Evolutionary conservation across 2,329 filamentous ascomycete species (phyloP).

Genomic region (Cladosporium phlei): DNA sequence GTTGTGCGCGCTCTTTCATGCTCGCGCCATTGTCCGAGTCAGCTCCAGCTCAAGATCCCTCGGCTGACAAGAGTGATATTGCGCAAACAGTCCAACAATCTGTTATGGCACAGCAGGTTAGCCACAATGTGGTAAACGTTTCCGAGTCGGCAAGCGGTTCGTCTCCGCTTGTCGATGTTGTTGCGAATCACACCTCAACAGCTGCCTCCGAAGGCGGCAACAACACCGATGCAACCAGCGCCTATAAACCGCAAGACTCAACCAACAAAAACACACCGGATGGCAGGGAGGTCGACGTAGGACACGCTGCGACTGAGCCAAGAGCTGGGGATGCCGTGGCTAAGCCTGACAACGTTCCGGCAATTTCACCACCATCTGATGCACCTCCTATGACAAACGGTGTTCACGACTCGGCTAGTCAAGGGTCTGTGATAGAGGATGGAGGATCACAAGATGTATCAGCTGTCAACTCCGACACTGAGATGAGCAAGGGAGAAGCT

Average conservation of each 20-base stretch:
- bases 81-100: conserved; percentile 30
- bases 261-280: conserved; percentile 8
- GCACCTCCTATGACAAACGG: conserved; percentile 7
- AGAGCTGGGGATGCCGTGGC: conserved; percentile 30
- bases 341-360: conserved; percentile 13
- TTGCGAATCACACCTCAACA: conserved; percentile 53
- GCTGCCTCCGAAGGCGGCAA: conserved; percentile 50
- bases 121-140: conserved; percentile 68
- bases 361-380: conserved; percentile 5
- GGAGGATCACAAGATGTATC: conserved; percentile 58
- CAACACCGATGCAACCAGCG: conserved; percentile 29
- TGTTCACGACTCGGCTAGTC: conserved; percentile 19
- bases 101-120: conserved; percentile 70
- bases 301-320: conserved; percentile 25
- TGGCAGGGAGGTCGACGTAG: conserved; percentile 9
- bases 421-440: conserved; percentile 47
- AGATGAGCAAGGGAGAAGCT: conserved; percentile 58
- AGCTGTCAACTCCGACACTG: conserved; percentile 71
- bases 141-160: conserved; percentile 61
- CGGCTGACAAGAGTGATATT: conserved; percentile 9
- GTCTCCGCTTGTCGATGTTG: conserved; percentile 59
- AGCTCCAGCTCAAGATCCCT: conserved; percentile 5
- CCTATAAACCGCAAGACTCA: conserved; percentile 16
- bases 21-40: conserved; percentile 10
- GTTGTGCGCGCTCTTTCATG: conserved; percentile 1